Conservation (phyloP, 2,329 filamentous ascomycete genomes). For the Neonectria sp. region DNA sequence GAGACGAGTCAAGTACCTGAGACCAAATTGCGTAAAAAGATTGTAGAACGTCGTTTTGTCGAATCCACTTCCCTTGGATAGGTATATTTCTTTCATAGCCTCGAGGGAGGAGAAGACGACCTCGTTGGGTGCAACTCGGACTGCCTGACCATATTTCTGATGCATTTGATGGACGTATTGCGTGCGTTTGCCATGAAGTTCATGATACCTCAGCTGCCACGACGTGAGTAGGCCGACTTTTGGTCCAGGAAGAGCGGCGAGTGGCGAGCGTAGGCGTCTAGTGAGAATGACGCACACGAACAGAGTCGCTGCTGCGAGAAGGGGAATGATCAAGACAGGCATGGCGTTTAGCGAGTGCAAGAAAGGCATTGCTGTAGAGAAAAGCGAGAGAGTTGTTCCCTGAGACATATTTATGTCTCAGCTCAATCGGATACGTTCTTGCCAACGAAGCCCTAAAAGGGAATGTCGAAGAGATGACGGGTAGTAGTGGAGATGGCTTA, state of each 20-base stretch:
- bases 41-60: conserved; percentile 33
- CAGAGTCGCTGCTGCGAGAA: background rate
- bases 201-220: conserved; percentile 27
- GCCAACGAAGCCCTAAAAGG: background rate
- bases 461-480: conserved; percentile 28
- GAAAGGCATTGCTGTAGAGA: background rate
- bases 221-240: conserved; percentile 25
- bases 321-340: background rate
- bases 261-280: conserved; percentile 22
- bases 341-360: background rate
- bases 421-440: background rate
- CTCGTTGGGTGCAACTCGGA: conserved; percentile 36
- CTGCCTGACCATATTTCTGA: conserved; percentile 20
- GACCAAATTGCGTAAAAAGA: conserved; percentile 35
- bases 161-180: conserved; percentile 31
- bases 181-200: conserved; percentile 31
- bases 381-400: background rate
- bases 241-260: conserved; percentile 31
- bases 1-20: background rate
- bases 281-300: conserved; percentile 7
- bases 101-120: conserved; percentile 31
- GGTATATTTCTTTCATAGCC: conserved; percentile 37
- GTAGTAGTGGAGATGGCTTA: background rate
- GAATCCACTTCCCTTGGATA: conserved; percentile 35
- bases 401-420: background rate